Conservation (phyloP, 352 stramenopile genomes). For the Phytophthora kernoviae region DNA sequence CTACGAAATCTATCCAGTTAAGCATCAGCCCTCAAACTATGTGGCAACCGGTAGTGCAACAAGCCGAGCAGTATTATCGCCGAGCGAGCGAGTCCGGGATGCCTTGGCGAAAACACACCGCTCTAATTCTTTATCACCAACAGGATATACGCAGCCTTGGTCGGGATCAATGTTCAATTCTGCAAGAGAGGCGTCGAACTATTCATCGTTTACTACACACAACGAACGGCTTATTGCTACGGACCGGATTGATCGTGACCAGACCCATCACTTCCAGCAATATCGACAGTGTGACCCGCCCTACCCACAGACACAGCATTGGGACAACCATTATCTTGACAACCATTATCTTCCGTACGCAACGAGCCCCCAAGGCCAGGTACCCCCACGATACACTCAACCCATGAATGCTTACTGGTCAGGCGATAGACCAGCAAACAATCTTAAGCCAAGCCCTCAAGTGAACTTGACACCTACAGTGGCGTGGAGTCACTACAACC, state of each 20-base stretch:
- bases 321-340: constrained; percentile 18
- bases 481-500: constrained; percentile 18
- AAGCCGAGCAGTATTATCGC: constrained; percentile 42
- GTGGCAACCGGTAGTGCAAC: constrained; percentile 12
- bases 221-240: constrained; percentile 37
- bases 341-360: constrained; percentile 18
- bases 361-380: constrained; percentile 11
- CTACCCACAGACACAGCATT: constrained; percentile 12
- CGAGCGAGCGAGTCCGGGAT: constrained; percentile 62
- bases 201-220: constrained; percentile 16
- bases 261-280: constrained; percentile 13
- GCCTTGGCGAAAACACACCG: constrained; percentile 47
- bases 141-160: constrained; percentile 3
- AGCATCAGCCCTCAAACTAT: constrained; percentile 21
- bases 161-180: constrained; percentile 35
- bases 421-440: background rate
- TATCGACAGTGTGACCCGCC: constrained; percentile 18
- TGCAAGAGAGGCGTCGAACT: constrained; percentile 33
- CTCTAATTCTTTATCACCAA: constrained; percentile 23
- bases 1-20: constrained; percentile 15
- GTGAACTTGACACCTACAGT: background rate
- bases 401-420: constrained; percentile 14
- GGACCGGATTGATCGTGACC: constrained; percentile 43
- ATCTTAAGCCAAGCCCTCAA: constrained; percentile 4
- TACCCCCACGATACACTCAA: constrained; percentile 14